Base-by-base conservation (phyloP, 1,284 basidiomycete species). In the Ustilago crameri region DNA sequence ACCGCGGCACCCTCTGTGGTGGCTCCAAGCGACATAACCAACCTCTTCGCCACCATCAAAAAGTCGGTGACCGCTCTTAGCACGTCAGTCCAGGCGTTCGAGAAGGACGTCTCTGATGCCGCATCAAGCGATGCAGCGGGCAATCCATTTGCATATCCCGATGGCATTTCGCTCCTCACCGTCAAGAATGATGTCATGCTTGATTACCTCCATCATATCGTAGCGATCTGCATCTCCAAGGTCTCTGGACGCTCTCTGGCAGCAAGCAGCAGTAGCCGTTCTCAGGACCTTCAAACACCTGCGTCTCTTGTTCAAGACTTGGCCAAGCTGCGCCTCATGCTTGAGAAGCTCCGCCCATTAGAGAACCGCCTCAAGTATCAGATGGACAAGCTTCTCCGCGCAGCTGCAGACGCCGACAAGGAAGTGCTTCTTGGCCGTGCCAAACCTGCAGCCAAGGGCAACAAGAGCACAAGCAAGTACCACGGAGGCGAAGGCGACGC, bases 351-450 rank as follows among this genome's bases (percentile, higher is more conserved):
- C 24, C 79, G 84, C 26, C 84, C 85, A 0, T 75, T 98, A 37
- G 95, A 98, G 84, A 87, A 87, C 54, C 90, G 92, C 78, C 90
- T 98, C 87, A 90, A 89, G 63, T 96, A 98, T 83, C 95, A 98
- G 84, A 92, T 98, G 78, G 94, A 97, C 78, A 97, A 98, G 83
- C 88, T 79, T 18, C 49, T 81, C 10, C 59, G 72, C 10, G 69
- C 80, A 4, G 76, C 76, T 5, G 75, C 63, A 3, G 74, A 68
- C 38, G 69, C 51, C 3, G 66, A 76, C 48, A 63, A 62, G 57
- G 66, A 67, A 37, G 43, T 58, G 7, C 37, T 64, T 7, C 49
- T 57, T 32, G 70, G 70, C 34, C 55, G 70, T 18, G 45, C 60
- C 26, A 53, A 48, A 27, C 51, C 59, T 7, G 44, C 48, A 9